Base-by-base conservation (phyloP, 805 yeast species). In the Wickerhamomyces hampshirensis region DNA sequence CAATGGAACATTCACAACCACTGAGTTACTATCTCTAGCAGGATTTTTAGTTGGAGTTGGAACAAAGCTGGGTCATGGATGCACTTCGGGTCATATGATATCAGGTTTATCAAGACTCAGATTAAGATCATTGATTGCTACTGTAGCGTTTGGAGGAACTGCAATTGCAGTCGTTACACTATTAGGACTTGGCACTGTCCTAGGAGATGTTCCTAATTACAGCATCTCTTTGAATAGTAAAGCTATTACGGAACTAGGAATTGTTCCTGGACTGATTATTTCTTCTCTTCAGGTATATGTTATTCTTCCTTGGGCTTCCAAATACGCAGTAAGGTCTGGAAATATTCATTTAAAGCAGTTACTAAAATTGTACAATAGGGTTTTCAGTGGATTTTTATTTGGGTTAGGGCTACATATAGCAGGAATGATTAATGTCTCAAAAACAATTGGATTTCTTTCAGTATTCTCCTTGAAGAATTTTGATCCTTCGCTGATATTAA, bases 21-120 rank as follows among this genome's bases (percentile, higher is more conserved):
- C 14, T n/a, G 17, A 16, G 27, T 12, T 38, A 13, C 29, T 36
- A 14, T 16, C 34, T 19, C 10, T 41, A 7, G 62, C 72, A 2
- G 77, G 78, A 0, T 37, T 62, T 0, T 44, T 71, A 2, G 71
- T 65, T 3, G 79, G 79, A 0, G 15, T 66, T 2, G 79, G 79
- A 1, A 66, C 78, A 0, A 61, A 61, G 23, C 48, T 59, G 23
- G 77, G 73, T 0, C 55, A 62, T 21, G 79, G 78, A 3, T 73
- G 79, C 38, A 73, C 78, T 2, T 71, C 77, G 0, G 79, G 79
- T 3, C 78, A 73, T 44, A 69, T 73, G 75, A 52, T 73, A 5
- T 57, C 60, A 14, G 79, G 79, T 0, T 34, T 73, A n/a, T 65
- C 75, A 8, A 55, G 77, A 31, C 44, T 68, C 5, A 55, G 76